These are phyloP conservation scores for Aegilops speltoides DNA, from an alignment of 176 grass and related monocot genomes.

Conservation along the genomic window DNA sequence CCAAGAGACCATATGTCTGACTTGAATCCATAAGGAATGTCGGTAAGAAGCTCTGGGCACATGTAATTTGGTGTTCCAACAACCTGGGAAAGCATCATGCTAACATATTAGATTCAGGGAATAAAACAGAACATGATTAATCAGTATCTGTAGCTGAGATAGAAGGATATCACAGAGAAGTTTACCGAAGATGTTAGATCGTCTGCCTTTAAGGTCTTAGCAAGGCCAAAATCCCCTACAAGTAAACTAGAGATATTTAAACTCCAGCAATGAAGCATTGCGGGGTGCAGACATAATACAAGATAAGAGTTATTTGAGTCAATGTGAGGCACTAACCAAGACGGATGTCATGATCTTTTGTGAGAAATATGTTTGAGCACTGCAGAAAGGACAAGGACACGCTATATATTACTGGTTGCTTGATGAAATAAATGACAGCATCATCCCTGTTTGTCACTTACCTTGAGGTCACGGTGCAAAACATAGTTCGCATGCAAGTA, in stretches of 20 bases:
- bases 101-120: constrained; percentile 27
- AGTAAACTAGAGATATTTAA: constrained; percentile 42
- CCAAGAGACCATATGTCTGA: constrained; percentile 99
- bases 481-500: constrained; percentile 98
- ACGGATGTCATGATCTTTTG: constrained; percentile 92
- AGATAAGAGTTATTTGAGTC: constrained; percentile 25
- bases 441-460: constrained; percentile 17
- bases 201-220: constrained; percentile 95
- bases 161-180: neutral
- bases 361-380: constrained; percentile 99
- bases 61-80: constrained; percentile 99
- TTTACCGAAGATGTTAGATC: constrained; percentile 96
- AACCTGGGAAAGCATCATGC: constrained; percentile 52
- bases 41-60: constrained; percentile 95
- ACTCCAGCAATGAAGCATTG: constrained; percentile 20
- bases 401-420: neutral
- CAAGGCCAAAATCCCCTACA: constrained; percentile 97
- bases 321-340: constrained; percentile 70
- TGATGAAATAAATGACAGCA: constrained; percentile 14
- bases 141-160: neutral
- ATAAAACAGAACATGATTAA: neutral
- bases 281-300: neutral
- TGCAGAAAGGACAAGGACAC: constrained; percentile 38
- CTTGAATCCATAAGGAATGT: constrained; percentile 99
- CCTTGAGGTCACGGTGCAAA: constrained; percentile 98